Evolutionary conservation across 2,329 filamentous ascomycete genomes (phyloP).

Genomic region (Rhytidhysteron rufulum): DNA sequence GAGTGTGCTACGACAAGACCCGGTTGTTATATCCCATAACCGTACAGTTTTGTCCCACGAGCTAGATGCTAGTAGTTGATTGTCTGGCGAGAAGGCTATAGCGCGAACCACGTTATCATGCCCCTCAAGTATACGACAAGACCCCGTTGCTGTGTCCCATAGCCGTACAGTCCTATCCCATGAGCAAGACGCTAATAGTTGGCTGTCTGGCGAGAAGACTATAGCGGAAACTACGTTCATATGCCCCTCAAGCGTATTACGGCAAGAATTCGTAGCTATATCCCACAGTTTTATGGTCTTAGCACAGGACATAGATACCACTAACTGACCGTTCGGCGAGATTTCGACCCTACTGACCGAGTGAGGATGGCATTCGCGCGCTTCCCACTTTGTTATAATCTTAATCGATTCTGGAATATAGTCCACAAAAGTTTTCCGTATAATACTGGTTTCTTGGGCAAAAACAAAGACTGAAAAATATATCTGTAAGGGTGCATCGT

Average conservation of each 20-base stretch:
- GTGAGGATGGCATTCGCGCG: neutral
- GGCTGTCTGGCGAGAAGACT: conserved; percentile 6
- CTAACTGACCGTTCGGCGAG: neutral
- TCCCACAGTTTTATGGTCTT: neutral
- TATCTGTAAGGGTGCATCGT: conserved; percentile 26
- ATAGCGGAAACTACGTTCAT: neutral
- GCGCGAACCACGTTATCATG: neutral
- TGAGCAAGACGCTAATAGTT: conserved; percentile 4
- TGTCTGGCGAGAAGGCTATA: conserved; percentile 7
- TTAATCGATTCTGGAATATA: conserved; percentile 10
- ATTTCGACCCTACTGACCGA: no score
- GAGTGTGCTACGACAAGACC: conserved; percentile 1
- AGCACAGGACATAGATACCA: neutral
- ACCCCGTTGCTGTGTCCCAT: conserved; percentile 4
- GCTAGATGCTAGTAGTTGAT: conserved; percentile 4
- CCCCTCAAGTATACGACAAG: conserved; percentile 4
- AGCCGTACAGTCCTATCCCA: conserved; percentile 3
- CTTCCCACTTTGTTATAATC: conserved; percentile 2
- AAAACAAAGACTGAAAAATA: conserved; percentile 32
- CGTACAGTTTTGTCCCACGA: conserved; percentile 3
- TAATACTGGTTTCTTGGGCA: conserved; percentile 16
- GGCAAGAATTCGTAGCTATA: neutral
- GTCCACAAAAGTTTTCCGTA: conserved; percentile 9
- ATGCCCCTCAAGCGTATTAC: conserved; percentile 1
- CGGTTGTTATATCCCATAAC: conserved; percentile 4